These are phyloP conservation scores for Exidia glandulosa DNA, from an alignment of 768 basidiomycete genomes.

Conservation along the genomic window DNA sequence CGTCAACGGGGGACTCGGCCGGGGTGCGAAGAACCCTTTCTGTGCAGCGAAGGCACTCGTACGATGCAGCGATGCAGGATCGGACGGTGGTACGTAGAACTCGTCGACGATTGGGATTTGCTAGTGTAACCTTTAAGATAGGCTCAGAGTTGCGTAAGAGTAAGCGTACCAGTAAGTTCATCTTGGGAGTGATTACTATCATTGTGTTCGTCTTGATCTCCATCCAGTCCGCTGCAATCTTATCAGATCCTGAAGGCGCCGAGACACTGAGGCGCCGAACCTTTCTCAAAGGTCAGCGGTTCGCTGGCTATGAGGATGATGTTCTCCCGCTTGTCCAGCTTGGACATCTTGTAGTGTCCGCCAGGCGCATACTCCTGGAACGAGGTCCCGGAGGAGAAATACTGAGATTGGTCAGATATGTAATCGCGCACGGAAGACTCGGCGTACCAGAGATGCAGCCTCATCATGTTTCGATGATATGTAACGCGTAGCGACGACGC, in stretches of 20 bases:
- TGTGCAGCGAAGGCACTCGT: constrained; percentile 76
- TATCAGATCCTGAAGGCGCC: not conserved
- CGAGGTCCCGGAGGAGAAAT: constrained; percentile 91
- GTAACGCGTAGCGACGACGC: constrained; percentile 89
- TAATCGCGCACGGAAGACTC: not conserved
- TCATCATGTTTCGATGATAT: constrained; percentile 86
- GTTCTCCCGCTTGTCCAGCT: constrained; percentile 89
- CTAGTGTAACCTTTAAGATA: constrained; percentile 47
- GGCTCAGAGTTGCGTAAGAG: not conserved
- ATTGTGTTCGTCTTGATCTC: constrained; percentile 95
- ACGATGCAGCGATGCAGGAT: constrained; percentile 57
- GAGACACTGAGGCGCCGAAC: constrained; percentile 24
- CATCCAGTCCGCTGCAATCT: constrained; percentile 82
- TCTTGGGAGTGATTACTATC: constrained; percentile 90
- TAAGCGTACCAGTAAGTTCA: constrained; percentile 24
- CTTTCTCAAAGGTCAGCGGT: constrained; percentile 93
- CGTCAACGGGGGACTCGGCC: constrained; percentile 9
- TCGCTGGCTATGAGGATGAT: constrained; percentile 93
- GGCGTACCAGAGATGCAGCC: constrained; percentile 73
- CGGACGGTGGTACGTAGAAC: constrained; percentile 81
- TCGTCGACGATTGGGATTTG: constrained; percentile 93
- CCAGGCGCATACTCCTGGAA: constrained; percentile 85
- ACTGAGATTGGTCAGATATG: constrained; percentile 30
- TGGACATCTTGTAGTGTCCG: constrained; percentile 90
- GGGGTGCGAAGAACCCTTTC: constrained; percentile 71